Evolutionary conservation across 176 grass and related monocot species (phyloP).

Genomic region (Zoysia japonica): DNA sequence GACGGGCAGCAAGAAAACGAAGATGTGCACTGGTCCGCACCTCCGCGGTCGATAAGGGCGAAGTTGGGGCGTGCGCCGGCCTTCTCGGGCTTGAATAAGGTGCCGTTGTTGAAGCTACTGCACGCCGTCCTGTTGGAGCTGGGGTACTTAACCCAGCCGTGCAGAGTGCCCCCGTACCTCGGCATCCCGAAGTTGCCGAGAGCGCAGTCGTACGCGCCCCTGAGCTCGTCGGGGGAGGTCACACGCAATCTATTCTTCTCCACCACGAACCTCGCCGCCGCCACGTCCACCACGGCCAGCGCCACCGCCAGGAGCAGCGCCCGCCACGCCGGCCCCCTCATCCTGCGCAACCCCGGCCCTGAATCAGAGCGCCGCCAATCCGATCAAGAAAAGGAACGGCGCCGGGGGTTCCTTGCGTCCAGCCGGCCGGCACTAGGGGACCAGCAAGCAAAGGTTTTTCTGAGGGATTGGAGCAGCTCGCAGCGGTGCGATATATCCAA

Average conservation of each 20-base stretch:
- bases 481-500: neutral
- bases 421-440: neutral
- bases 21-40: slow-evolving; percentile 20
- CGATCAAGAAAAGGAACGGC: neutral
- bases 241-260: slow-evolving; percentile 87
- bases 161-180: slow-evolving; percentile 80
- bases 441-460: neutral
- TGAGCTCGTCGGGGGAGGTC: slow-evolving; percentile 64
- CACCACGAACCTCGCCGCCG: slow-evolving; percentile 71
- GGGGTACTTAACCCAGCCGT: slow-evolving; percentile 67
- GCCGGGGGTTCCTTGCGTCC: no score
- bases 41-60: slow-evolving; percentile 74
- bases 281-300: slow-evolving; percentile 34
- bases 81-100: slow-evolving; percentile 58
- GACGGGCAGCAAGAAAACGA: neutral
- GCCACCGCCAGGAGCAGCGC: slow-evolving; percentile 27
- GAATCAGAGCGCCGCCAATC: neutral
- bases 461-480: neutral
- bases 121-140: slow-evolving; percentile 66
- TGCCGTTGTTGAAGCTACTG: slow-evolving; percentile 59
- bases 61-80: slow-evolving; percentile 61
- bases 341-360: slow-evolving; percentile 19
- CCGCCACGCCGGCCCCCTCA: slow-evolving; percentile 55
- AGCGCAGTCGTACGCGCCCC: slow-evolving; percentile 74
- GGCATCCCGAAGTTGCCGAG: slow-evolving; percentile 92